phyloP scores from a whole-genome alignment of 208 protist genomes.

The Acanthamoeba castellanii region DNA sequence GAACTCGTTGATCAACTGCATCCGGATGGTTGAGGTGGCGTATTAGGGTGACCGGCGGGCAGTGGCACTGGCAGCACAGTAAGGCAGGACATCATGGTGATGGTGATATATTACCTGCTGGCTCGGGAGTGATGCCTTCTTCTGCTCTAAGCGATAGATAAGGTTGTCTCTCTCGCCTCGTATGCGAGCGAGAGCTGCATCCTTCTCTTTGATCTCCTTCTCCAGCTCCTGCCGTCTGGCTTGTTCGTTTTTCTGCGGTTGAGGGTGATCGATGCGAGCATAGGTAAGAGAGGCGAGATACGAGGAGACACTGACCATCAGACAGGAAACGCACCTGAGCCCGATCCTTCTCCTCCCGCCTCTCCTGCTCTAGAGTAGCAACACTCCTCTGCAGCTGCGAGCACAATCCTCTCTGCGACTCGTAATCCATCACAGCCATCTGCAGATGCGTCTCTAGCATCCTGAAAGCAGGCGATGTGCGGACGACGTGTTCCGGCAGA shows the following conservation, averaged over 20 bases:
- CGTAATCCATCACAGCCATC: slow-evolving; percentile 64
- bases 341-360: slow-evolving; percentile 46
- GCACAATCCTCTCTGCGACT: slow-evolving; percentile 43
- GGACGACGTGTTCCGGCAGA: slow-evolving; percentile 18
- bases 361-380: not conserved
- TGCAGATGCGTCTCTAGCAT: slow-evolving; percentile 18
- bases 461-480: slow-evolving; percentile 7
- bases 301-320: not conserved
- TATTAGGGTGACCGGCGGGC: not conserved
- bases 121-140: slow-evolving; percentile 63
- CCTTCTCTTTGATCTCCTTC: slow-evolving; percentile 62
- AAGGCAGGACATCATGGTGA: not conserved
- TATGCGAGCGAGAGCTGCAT: slow-evolving; percentile 46
- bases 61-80: not conserved
- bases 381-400: slow-evolving; percentile 55
- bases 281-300: not conserved
- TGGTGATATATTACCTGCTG: not conserved
- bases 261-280: not conserved
- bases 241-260: slow-evolving; percentile 40
- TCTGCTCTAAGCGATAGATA: slow-evolving; percentile 59
- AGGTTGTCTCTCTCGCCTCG: slow-evolving; percentile 58
- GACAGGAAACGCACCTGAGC: not conserved
- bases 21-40: not conserved
- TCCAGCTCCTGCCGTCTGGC: slow-evolving; percentile 45
- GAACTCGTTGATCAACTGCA: slow-evolving; percentile 53